These are phyloP conservation scores for Hansenula lynferdii DNA, from an alignment of 1,139 yeast species.

Conservation along the genomic window DNA sequence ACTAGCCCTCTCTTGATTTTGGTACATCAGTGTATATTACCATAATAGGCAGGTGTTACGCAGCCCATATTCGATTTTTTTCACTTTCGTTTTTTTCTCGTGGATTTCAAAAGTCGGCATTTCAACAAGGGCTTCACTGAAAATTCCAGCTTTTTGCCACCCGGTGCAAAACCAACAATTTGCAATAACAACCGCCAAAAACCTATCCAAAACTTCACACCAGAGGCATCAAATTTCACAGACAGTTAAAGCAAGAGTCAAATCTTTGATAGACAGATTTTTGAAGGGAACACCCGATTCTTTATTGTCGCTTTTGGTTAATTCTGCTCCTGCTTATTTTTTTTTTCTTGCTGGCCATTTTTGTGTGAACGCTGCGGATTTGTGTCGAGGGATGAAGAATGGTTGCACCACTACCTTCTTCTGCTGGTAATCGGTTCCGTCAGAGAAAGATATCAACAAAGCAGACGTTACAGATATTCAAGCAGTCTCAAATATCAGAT, in stretches of 20 bases:
- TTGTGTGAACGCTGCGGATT: no score
- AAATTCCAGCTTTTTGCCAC: slow-evolving; percentile 1
- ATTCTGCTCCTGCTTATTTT: not conserved
- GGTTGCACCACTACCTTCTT: slow-evolving; percentile 12
- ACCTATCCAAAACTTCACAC: not conserved
- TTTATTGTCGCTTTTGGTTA: not conserved
- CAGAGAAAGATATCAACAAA: slow-evolving; percentile 25
- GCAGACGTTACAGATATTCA: slow-evolving; percentile 76
- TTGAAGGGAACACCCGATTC: not conserved
- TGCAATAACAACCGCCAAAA: not conserved
- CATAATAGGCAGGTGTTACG: no score
- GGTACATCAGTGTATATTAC: no score
- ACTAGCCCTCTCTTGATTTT: no score
- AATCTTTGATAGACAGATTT: no score
- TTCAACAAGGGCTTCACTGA: not conserved
- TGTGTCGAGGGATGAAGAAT: slow-evolving; percentile 2
- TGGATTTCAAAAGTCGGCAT: not conserved
- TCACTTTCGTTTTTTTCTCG: not conserved
- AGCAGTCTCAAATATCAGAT: slow-evolving; percentile 77
- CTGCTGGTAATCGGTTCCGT: slow-evolving; percentile 23
- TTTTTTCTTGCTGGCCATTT: no score
- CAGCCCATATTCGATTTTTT: no score
- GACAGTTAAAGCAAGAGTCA: no score
- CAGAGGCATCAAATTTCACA: not conserved
- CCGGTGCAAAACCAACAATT: not conserved